A percentile compares a stretch with the other conserved stretches of the same genome.
These are phyloP conservation scores for Vitis rupestris DNA, from an alignment of 164 flowering plant genomes.

Conservation along the genomic window DNA sequence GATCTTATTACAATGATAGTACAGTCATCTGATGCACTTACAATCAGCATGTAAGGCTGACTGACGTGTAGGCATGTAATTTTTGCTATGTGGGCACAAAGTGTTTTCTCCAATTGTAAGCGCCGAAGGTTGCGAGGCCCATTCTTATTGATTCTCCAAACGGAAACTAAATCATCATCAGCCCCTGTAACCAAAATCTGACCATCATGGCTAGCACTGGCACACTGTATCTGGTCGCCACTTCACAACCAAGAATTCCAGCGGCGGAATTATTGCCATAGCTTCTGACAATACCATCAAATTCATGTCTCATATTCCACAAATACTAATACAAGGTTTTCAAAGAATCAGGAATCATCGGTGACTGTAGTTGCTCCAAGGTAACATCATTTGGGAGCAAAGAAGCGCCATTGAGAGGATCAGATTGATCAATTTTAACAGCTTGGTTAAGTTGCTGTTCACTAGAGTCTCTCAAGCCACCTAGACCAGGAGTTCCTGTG, in stretches of 20 bases:
- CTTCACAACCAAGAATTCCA: no score
- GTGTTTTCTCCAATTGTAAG: constrained; percentile 67
- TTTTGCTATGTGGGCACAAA: constrained; percentile 83
- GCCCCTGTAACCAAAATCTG: no score
- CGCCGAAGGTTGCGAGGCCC: constrained; percentile 53
- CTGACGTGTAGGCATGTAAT: constrained; percentile 81
- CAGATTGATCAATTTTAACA: background rate
- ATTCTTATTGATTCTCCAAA: constrained; percentile 74
- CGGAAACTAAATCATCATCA: no score
- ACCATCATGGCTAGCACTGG: no score
- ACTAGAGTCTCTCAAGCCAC: constrained; percentile 7
- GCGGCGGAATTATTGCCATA: no score
- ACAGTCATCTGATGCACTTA: constrained; percentile 95
- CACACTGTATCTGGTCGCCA: constrained; percentile 21
- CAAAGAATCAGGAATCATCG: constrained; percentile 84
- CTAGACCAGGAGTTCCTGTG: constrained; percentile 8
- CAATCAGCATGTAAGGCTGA: constrained; percentile 93
- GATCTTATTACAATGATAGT: constrained; percentile 91
- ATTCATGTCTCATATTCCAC: constrained; percentile 57
- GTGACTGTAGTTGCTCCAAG: constrained; percentile 52
- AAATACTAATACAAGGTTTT: constrained; percentile 71
- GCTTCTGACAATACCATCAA: constrained; percentile 11
- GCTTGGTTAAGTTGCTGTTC: constrained; percentile 1
- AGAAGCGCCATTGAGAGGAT: constrained; percentile 25
- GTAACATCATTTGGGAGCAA: constrained; percentile 30